Evolutionary conservation across 345 rosid genomes (phyloP), one percentile per base, ranked within the genome.

Genomic region (Raphanus sativus): DNA sequence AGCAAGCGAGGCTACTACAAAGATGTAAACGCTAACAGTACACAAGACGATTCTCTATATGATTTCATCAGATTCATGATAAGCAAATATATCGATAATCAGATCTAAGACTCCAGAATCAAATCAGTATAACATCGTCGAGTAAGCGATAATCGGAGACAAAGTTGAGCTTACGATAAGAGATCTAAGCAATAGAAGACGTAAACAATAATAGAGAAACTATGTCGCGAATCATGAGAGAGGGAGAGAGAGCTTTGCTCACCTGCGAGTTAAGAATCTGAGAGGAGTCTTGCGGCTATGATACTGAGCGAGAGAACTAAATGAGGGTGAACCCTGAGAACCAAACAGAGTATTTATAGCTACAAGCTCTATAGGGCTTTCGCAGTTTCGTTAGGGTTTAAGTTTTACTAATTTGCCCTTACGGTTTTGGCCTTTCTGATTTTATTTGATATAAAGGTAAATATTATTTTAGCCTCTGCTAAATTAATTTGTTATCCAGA

Each of bases 211-310:
- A 5, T 4, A 2, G 1, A 3, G n/a, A 64, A 21, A 21, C 9
- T 11, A 3, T 3, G 6, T 4, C 17, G 25, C 2, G 6, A 3
- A 68, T 10, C 17, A 7, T 11, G 21, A 3, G 45, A 63, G 10
- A 8, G 3, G 26, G 16, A 62, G 42, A 36, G 42, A 8, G 9
- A 8, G 42, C 0, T 3, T 67, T 2, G 55, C 60, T 28, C 0
- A 77, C 80, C 80, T 77, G 80, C 71, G 40, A 77, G 75, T 62
- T 21, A 70, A 63, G 71, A 63, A 64, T 64, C 75, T 36, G 75
- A 12, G 16, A 62, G n/a, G n/a, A 42, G 50, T 42, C 61, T 30
- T 77, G 80, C 75, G 75, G 80, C 80, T 28, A 52, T 16, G 24
- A 62, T 12, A 62, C 2, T 52, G 56, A 70, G 25, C 8, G 42